Base-by-base conservation (phyloP, 2,329 filamentous ascomycete species). In the Penicillium sp. region DNA sequence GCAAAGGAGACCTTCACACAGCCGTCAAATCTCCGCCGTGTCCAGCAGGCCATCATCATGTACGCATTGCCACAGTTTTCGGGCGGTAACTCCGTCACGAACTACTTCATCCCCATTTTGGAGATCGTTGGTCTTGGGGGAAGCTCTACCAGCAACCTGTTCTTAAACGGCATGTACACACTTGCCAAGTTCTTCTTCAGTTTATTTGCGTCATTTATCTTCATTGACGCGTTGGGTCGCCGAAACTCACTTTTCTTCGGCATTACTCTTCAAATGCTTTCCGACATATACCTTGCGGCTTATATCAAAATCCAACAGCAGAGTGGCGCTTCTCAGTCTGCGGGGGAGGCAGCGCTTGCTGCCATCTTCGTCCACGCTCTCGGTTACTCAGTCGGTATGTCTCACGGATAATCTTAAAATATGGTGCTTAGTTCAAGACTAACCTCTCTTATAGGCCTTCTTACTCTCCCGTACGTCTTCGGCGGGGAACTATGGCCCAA, bases 401-500 rank as follows among this genome's bases (percentile, higher is more conserved):
- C n/a, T 4, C 13, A 14, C 14, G 8, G 30, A 33, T n/a, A 7
- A n/a, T 6, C 4, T 33, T 4, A n/a, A 33, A 33, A n/a, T n/a
- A 8, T n/a, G 30, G 30, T 14, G 30, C 13, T 33, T 7, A n/a
- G 2, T n/a, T 9, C n/a, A n/a, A 9, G 14, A n/a, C 14, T 33
- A 5, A 33, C 14, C 2, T 16, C n/a, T 33, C 13, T 33, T 33
- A 33, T 7, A 33, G 30, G 30, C 8, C 67, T 72, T 16, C 57
- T 74, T 0, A 65, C 70, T 22, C 64, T 78, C 0, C 75, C 76
- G 0, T 78, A 76, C 46, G 65, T 78, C 9, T 77, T 78, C 44
- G 71, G 70, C 6, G 69, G 64, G 2, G 75, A 78, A 53, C 53
- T 78, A 0, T 78, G 74, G 74, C 75, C 76, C 4, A 76, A 77